These are phyloP conservation scores for Corymbia calophylla DNA, from an alignment of 441 rosid species.

Conservation along the genomic window DNA sequence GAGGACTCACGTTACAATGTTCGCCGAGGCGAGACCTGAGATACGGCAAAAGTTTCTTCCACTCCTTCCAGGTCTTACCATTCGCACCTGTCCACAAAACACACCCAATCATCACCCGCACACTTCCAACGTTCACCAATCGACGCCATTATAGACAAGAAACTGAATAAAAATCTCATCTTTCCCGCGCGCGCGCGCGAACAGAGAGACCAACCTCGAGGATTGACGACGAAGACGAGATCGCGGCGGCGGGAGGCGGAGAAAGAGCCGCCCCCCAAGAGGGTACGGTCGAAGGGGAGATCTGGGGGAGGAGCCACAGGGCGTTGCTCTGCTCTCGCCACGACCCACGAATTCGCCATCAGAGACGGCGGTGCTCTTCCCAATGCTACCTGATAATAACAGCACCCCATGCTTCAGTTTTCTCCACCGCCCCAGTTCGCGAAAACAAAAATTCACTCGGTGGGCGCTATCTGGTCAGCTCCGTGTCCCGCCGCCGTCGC, in stretches of 20 bases:
- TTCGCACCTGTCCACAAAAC: constrained; percentile 64
- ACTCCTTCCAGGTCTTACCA: constrained; percentile 84
- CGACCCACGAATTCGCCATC: constrained; percentile 24
- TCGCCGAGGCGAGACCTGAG: constrained; percentile 67
- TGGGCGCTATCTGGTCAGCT: background rate
- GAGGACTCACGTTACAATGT: constrained; percentile 64
- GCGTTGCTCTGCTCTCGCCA: constrained; percentile 20
- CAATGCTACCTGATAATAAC: constrained; percentile 21
- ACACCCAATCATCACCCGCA: background rate
- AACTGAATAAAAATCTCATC: background rate
- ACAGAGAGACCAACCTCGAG: constrained; percentile 46
- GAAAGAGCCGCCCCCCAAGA: constrained; percentile 21
- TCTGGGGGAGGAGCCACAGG: constrained; percentile 30
- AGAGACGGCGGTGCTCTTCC: constrained; percentile 12
- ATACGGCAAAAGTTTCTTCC: constrained; percentile 88
- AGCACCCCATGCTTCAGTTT: constrained; percentile 10
- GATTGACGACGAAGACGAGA: constrained; percentile 90
- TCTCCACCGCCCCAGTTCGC: background rate
- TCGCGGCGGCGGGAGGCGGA: constrained; percentile 66
- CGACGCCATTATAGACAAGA: background rate
- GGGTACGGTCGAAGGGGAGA: constrained; percentile 33
- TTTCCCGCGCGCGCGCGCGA: background rate
- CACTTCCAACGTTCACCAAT: background rate
- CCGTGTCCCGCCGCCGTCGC: background rate
- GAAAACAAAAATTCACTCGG: background rate